phyloP scores from a whole-genome alignment of 345 rosid genomes.

The Crucihimalaya himalaica region DNA sequence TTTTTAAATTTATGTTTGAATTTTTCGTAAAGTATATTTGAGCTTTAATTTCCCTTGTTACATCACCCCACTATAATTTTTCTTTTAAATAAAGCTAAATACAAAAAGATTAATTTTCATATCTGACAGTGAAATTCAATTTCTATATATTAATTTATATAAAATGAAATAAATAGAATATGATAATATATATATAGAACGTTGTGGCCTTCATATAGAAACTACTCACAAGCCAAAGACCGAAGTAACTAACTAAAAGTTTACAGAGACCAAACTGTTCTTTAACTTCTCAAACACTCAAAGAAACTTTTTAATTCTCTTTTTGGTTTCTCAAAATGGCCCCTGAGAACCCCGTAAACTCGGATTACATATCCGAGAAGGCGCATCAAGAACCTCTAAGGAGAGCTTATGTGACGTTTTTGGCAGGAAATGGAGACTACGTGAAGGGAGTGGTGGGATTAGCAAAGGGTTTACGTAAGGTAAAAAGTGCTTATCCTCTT shows the following conservation, averaged over 20 bases:
- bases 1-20: too few relatives aligned
- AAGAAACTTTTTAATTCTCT: slow-evolving; percentile 3
- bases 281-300: slow-evolving; percentile 36
- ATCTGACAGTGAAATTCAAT: too few relatives aligned
- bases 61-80: too few relatives aligned
- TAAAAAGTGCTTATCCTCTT: slow-evolving; percentile 59
- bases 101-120: too few relatives aligned
- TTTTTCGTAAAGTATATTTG: too few relatives aligned
- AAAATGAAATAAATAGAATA: too few relatives aligned
- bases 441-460: slow-evolving; percentile 77
- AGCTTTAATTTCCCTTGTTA: too few relatives aligned
- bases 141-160: too few relatives aligned
- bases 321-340: slow-evolving; percentile 42
- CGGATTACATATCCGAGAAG: slow-evolving; percentile 35
- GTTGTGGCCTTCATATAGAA: not conserved
- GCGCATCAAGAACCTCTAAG: slow-evolving; percentile 34
- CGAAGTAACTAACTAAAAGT: slow-evolving; percentile 8
- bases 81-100: too few relatives aligned
- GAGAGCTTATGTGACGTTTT: slow-evolving; percentile 66
- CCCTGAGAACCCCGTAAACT: slow-evolving; percentile 45
- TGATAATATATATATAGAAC: not conserved
- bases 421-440: slow-evolving; percentile 79
- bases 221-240: slow-evolving; percentile 28
- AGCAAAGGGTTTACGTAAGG: slow-evolving; percentile 79
- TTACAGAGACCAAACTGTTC: not conserved